Conservation (phyloP, 257 asterid genomes). For the Handroanthus guayacan region DNA sequence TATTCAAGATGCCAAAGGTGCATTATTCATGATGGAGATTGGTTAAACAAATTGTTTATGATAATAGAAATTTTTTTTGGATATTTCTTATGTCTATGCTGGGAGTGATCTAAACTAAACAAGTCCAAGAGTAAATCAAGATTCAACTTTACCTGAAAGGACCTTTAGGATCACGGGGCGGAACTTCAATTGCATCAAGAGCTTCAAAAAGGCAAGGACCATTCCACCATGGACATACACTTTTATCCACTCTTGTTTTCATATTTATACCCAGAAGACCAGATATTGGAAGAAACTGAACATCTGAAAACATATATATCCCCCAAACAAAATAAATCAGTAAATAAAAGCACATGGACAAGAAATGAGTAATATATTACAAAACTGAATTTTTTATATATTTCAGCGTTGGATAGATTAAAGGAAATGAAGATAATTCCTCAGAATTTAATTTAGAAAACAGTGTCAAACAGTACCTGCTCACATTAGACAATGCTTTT, state of each 20-base stretch:
- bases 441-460: no score
- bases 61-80: background rate
- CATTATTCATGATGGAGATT: background rate
- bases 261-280: constrained; percentile 85
- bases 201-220: constrained; percentile 95
- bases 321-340: background rate
- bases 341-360: background rate
- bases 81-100: background rate
- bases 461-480: no score
- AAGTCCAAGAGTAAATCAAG: background rate
- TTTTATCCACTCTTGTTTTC: constrained; percentile 67
- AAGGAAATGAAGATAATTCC: no score
- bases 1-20: no score
- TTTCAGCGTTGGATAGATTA: no score
- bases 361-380: background rate
- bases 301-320: constrained; percentile 57
- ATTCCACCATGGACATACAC: constrained; percentile 81
- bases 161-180: constrained; percentile 85
- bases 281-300: constrained; percentile 91
- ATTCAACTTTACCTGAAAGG: constrained; percentile 72
- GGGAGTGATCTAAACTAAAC: background rate
- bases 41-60: no score
- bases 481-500: no score
- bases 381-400: no score
- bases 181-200: constrained; percentile 85